Evolutionary conservation across 306 rosid species (phyloP), one percentile per base, ranked within the genome.

Genomic region (Acmispon strigosus): DNA sequence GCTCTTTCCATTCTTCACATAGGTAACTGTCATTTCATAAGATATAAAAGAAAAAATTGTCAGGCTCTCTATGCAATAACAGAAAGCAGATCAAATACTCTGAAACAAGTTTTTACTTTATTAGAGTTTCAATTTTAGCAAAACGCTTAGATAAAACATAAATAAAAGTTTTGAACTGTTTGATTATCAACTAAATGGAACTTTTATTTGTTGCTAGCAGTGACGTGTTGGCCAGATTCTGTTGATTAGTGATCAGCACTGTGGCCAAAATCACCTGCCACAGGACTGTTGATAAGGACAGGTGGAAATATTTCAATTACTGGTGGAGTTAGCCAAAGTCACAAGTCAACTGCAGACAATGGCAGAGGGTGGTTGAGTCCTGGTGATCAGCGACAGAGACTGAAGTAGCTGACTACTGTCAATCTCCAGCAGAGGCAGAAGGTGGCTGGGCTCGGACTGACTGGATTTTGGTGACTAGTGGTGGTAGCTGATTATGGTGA

Each of bases 1-100:
- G 85, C 80, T 74, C 92, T 75, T 86, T 86, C 96, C 92, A 86
- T 81, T 89, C 96, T 81, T 89, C 96, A 73, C 77, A 78, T 15
- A 86, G 86, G 79, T 86, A 89, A 74, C 96, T 86, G 78, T 41
- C 81, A 77, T 74, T 44, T 24, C 70, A 54, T 27, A 57, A 47
- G 13, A 70, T 11, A 59, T 22, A 41, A 32, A 74, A 41, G 12
- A 73, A 73, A 72, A 42, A 20, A 60, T 34, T 8, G 45, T 65
- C 74, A 72, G 74, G 73, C 15, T 59, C 15, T 59, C 45, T 3
- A 32, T 32, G 62, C n/a, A 48, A 43, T 45, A 52, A 41, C 24
- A 65, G 36, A 51, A 70, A 70, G 62, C 32, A 72, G 60, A 41
- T 39, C 27, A 57, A 52, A 50, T 54, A 50, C 67, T 69, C 62